Percentiles rank a stretch among this genome's conserved stretches.
Evolutionary conservation across 306 rosid species (phyloP).

Genomic region (Luffa acutangula): DNA sequence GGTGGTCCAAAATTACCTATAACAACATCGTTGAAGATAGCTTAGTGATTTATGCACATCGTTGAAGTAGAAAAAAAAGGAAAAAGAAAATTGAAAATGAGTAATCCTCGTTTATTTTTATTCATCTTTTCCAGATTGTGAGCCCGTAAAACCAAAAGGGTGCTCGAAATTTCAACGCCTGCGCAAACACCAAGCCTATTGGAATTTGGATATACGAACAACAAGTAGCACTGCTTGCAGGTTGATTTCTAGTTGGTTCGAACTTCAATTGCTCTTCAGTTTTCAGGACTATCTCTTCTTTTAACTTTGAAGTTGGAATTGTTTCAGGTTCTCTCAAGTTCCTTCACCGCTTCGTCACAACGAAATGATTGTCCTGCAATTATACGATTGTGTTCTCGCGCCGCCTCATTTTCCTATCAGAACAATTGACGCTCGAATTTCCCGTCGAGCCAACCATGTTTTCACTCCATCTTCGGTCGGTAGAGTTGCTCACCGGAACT

Average conservation of each 20-base stretch:
- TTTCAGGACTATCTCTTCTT: neutral
- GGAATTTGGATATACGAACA: neutral
- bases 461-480: constrained; percentile 15
- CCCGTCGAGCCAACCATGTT: constrained; percentile 11
- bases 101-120: no score
- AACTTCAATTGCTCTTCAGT: neutral
- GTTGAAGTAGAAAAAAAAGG: no score
- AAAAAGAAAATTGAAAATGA: no score
- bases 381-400: constrained; percentile 1
- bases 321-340: neutral
- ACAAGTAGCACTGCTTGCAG: neutral
- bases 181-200: no score
- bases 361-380: neutral
- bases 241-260: neutral
- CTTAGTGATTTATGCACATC: no score
- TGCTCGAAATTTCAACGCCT: neutral
- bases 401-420: constrained; percentile 20
- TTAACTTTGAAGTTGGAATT: neutral
- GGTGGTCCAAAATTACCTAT: no score
- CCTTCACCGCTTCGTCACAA: neutral
- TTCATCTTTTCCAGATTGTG: no score
- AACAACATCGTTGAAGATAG: no score
- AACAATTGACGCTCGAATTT: constrained; percentile 11
- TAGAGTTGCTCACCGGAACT: neutral
- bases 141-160: neutral